Base-by-base conservation (phyloP, 2,329 filamentous ascomycete genomes). In the Neurospora sp. region DNA sequence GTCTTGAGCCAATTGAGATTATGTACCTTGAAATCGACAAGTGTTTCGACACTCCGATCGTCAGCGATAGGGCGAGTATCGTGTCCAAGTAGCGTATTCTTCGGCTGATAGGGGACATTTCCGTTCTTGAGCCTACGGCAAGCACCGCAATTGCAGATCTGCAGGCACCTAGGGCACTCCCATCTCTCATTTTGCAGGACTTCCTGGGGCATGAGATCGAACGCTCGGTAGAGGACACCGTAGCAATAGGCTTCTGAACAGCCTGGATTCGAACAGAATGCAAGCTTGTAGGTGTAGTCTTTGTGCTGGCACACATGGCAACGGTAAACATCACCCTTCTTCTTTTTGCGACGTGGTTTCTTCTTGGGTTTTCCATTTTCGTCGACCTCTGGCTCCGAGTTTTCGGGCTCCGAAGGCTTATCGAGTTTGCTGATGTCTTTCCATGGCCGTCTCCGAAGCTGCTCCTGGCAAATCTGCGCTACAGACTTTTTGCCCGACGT, bases 401-500 rank as follows among this genome's bases (percentile, higher is more conserved):
- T 79, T 68, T 87, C 85, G 1, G 83, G 83, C 66, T 83, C 81
- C 40, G 80, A 81, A 73, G 78, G 86, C 79, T 78, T 85, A 4
- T 78, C 80, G 3, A 87, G 85, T 73, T 91, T 91, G 9, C 87
- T 91, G 67, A 93, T 89, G 76, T 97, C 93, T 23, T 91, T 90
- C 85, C 90, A 97, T 0, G 95, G 94, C 40, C 96, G 87, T 68
- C 86, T 82, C 73, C 87, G 89, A 17, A 98, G 82, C 75, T 97
- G 93, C 74, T 96, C 92, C 78, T 97, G 95, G 78, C 94, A 98
- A n/a, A 98, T 90, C 75, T 97, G 91, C 5, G 95, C 95, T 8
- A 97, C 84, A 0, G 93, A 91, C 77, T 93, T 97, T 78, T 90
- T 93, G 17, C 86, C 87, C 7, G 88, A 81, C 66, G 85, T 86